These are phyloP conservation scores for Capniomyces stellatus DNA, from an alignment of 371 early-diverging fungal genomes.

Conservation along the genomic window DNA sequence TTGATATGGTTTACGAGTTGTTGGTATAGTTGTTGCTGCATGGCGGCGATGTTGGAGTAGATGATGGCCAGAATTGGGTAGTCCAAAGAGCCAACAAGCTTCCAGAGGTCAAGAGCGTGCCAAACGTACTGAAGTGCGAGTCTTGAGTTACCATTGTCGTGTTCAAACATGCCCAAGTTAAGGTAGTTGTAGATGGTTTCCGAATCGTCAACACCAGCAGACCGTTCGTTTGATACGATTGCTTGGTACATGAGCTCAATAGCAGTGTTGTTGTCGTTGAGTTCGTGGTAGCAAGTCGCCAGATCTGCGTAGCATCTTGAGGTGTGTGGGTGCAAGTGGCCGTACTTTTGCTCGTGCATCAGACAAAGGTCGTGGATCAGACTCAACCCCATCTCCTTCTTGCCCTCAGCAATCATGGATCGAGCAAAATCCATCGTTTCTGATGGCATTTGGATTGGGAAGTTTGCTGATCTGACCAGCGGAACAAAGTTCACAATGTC, in stretches of 20 bases:
- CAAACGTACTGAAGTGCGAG: conserved; percentile 42
- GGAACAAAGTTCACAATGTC: conserved; percentile 73
- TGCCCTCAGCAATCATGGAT: conserved; percentile 45
- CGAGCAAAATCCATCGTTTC: conserved; percentile 60
- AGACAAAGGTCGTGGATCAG: conserved; percentile 63
- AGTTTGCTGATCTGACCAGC: conserved; percentile 58
- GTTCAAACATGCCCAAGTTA: conserved; percentile 76
- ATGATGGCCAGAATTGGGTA: conserved; percentile 78
- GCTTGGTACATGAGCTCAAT: conserved; percentile 69
- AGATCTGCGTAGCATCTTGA: conserved; percentile 68
- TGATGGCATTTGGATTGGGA: conserved; percentile 73
- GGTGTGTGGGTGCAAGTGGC: conserved; percentile 75
- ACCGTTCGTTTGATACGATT: conserved; percentile 67
- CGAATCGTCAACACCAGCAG: conserved; percentile 67
- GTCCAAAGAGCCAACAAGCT: conserved; percentile 48
- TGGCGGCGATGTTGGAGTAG: conserved; percentile 68
- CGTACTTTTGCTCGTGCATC: conserved; percentile 80
- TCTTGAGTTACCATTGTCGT: conserved; percentile 39
- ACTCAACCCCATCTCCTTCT: conserved; percentile 58
- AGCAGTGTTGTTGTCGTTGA: conserved; percentile 55
- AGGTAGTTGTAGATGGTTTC: conserved; percentile 80
- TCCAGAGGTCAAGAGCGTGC: conserved; percentile 69
- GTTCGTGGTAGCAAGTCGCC: conserved; percentile 68
- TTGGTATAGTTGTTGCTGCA: conserved; percentile 62
- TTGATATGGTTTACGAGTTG: too few relatives aligned